Base-by-base conservation (phyloP, 1,284 basidiomycete species). In the Lentinula novae-zelandiae region DNA sequence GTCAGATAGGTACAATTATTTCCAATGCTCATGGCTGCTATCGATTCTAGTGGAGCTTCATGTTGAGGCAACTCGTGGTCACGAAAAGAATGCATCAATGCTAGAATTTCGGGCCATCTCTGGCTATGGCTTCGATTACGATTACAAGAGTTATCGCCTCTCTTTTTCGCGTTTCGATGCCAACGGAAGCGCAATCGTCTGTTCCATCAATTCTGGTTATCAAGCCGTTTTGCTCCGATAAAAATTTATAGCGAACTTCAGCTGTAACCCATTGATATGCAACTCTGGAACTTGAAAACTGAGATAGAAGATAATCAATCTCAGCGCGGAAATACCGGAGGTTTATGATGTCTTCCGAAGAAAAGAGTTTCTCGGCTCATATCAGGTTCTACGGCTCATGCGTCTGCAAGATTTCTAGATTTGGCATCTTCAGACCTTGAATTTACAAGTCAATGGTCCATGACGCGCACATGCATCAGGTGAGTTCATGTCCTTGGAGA, bases 301-400 rank as follows among this genome's bases (percentile, higher is more conserved):
- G 27, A 27, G 38, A 39, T 12, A 2, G 1, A 39, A 12, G 38
- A 12, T 39, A 13, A 9, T n/a, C 40, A 42, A 9, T 20, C 3
- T 9, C 22, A n/a, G 36, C 53, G 53, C 36, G 39, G 36, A 42
- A 54, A 54, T 54, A 22, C 53, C 53, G 53, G 53, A 54, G 12
- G 20, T 54, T 54, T 42, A 27, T 31, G 36, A 17, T 22, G 22
- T 7, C 22, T 49, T 3, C 34, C 6, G 8, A 36, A 34, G 12
- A 27, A 27, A 27, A 27, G 27, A 27, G 34, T 33, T 33, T 52
- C 12, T 54, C 39, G 15, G 38, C 39, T 54, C 22, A 39, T 54
- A 53, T 53, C 52, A 53, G 4, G n/a, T 27, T 27, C 12, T 15
- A 54, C 39, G 17, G 36, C 17, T 17, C 8, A 40, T 27, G 27